Conservation (phyloP, 148 eudicot species). For the Dysphania ambrosioides region DNA sequence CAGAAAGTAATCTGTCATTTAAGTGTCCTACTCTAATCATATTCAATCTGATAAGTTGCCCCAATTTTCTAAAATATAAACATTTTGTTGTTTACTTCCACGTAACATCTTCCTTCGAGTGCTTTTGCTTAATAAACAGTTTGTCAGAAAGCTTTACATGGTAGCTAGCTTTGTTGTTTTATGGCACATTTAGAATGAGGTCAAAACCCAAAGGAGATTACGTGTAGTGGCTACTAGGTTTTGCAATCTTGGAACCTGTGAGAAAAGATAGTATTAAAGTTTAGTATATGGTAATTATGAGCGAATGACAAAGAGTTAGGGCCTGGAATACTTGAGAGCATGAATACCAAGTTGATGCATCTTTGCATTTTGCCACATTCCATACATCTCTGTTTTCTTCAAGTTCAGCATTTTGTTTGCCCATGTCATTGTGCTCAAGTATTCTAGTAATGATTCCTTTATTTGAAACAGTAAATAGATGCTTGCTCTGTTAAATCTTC, state of each 20-base stretch:
- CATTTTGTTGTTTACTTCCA: not conserved
- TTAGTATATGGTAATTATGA: no score
- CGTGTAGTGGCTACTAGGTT: not conserved
- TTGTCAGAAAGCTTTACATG: not conserved
- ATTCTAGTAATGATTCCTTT: not conserved
- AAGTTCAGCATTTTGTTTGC: not conserved
- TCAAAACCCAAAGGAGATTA: not conserved
- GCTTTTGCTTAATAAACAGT: not conserved
- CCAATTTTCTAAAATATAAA: not conserved
- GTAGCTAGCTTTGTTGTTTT: not conserved
- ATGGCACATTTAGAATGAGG: no score
- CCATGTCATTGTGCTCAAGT: not conserved
- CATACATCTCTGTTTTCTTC: not conserved
- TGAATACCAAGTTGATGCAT: not conserved
- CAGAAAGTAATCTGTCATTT: not conserved
- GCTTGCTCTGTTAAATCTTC: not conserved
- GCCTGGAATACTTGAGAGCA: not conserved
- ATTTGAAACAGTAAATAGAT: conserved; percentile 11
- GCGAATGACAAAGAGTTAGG: not conserved
- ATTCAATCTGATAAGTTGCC: conserved; percentile 6
- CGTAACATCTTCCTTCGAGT: not conserved
- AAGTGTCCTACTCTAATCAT: not conserved
- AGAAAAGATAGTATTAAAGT: not conserved
- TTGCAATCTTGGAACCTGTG: not conserved
- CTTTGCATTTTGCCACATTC: not conserved